Evolutionary conservation across 257 asterid species (phyloP), one percentile per base, ranked within the genome.

Genomic region (Osmanthus fragrans): DNA sequence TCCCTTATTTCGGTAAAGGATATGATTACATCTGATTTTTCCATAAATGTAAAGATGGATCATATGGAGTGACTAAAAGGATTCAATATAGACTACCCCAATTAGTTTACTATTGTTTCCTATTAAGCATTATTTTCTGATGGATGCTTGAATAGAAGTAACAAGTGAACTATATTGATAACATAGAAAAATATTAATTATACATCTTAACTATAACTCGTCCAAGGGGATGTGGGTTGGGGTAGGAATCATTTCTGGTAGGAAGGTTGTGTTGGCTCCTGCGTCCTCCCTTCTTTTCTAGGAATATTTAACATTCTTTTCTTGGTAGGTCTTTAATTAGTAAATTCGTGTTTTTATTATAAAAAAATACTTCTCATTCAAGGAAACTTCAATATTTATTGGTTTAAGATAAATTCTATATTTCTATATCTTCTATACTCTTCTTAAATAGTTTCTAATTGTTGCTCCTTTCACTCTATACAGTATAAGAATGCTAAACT

Each of bases 71-170:
- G 18, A 63, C 36, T 25, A 4, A 16, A 63, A 27, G 32, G 36
- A 25, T 25, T n/a, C 29, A 58, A 58, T 58, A 63, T 63, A 27
- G 36, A 23, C 69, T 63, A 4, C n/a, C 69, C 68, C 16, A 63
- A 25, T 60, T 60, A 60, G 34, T 58, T 58, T 58, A 58, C 12
- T 58, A 9, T 58, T 21, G 66, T 54, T 37, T 30, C 85, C 65
- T 75, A 67, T 74, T 75, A 56, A 58, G 60, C 58, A 66, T 40
- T 60, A 65, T 58, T 73, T 69, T 82, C 63, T 60, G 73, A 66
- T 19, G 9, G 73, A 25, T 47, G 47, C 58, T 73, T 81, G 45
- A 25, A 37, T 58, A 18, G 13, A 21, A 47, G 71, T 40, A 71
- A 77, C 32, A 58, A 45, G 21, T 40, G 32, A 70, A 34, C 65